phyloP scores from a whole-genome alignment of 768 basidiomycete genomes.

The Boletales sp. region DNA sequence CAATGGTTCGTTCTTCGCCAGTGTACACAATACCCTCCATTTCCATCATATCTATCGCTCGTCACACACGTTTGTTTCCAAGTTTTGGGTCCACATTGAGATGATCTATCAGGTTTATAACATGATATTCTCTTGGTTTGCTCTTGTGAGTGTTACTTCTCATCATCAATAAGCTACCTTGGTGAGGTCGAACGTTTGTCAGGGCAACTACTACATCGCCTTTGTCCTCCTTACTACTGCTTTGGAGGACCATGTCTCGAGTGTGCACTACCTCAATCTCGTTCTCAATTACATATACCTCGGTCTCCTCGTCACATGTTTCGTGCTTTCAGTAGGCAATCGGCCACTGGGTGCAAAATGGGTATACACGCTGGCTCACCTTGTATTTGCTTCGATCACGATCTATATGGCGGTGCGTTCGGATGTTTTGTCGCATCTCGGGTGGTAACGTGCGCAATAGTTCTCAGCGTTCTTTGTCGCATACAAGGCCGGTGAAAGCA shows the following conservation, averaged over 20 bases:
- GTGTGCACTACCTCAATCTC: constrained; percentile 70
- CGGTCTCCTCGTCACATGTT: constrained; percentile 82
- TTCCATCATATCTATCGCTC: constrained; percentile 96
- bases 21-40: constrained; percentile 86
- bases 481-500: constrained; percentile 68
- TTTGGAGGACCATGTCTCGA: constrained; percentile 58
- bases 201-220: constrained; percentile 91
- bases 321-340: constrained; percentile 86
- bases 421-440: constrained; percentile 7
- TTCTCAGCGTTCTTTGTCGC: constrained; percentile 78
- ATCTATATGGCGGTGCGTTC: constrained; percentile 88
- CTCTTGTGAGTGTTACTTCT: constrained; percentile 48
- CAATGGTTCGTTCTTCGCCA: constrained; percentile 98
- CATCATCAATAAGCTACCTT: background rate
- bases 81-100: constrained; percentile 94
- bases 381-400: constrained; percentile 88
- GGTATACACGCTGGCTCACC: constrained; percentile 79
- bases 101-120: constrained; percentile 89
- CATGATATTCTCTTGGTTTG: constrained; percentile 90
- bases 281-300: constrained; percentile 86
- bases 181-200: background rate
- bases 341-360: constrained; percentile 87
- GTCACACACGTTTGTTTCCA: constrained; percentile 75
- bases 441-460: constrained; percentile 33
- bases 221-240: constrained; percentile 76